Base-by-base conservation (phyloP, 2,329 filamentous ascomycete genomes). In the Alternaria dauci region DNA sequence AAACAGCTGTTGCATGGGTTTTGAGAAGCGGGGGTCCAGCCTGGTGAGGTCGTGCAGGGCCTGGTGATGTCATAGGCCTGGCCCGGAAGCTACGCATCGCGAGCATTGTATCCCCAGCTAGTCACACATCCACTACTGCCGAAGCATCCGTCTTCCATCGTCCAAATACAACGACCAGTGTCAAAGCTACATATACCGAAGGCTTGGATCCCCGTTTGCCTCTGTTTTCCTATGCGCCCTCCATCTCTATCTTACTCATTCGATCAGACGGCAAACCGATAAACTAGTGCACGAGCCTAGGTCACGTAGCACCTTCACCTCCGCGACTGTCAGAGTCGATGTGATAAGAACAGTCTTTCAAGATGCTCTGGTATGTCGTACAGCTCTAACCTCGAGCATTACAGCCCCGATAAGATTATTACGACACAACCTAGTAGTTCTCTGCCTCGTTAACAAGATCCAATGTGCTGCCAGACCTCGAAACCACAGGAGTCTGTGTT, bases 11-110 rank as follows among this genome's bases (percentile, higher is more conserved):
- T 69, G 68, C 66, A 66, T 63, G 63, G 58, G 63, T 58, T 55
- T 58, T 55, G 59, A 42, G 51, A 41, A 43, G 59, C 59, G 61
- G 65, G 66, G 62, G 63, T 14, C 52, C 63, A 67, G 46, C 48
- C 53, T 55, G 62, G 32, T 52, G 55, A 64, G 61, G 60, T 65
- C 46, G 61, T 52, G 59, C 58, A 52, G 63, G 60, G 42, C 50
- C 55, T 51, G 46, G 61, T 71, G 68, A 72, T 65, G 68, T 72
- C 70, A 71, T 68, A 38, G 28, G 52, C 23, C 47, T 28, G 38
- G 39, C 39, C 58, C 56, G 64, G 68, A 71, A 71, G 67, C 60
- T 43, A 41, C 58, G 46, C 58, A 59, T 46, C 36, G 36, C n/a
- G 36, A 38, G 41, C 18, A 20, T 34, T 46, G 43, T 39, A 46